Base-by-base conservation (phyloP, 2,329 filamentous ascomycete genomes). In the Phaeosphaeriaceae sp. region DNA sequence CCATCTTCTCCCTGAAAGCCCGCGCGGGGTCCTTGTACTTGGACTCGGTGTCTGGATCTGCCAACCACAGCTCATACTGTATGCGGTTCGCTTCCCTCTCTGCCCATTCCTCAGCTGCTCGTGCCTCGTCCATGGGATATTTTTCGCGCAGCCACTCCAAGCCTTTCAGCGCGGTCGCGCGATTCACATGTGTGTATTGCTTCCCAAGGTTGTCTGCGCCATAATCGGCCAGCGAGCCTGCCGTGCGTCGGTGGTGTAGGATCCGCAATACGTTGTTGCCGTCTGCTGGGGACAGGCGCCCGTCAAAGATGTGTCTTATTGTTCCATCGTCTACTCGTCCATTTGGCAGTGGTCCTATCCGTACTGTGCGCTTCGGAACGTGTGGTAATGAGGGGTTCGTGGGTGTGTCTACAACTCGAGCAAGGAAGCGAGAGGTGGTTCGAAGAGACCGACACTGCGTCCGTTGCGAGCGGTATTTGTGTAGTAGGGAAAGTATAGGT, bases 41-140 rank as follows among this genome's bases (percentile, higher is more conserved):
- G 40, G 72, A 75, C 57, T 75, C 73, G 27, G 74, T 76, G 36
- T 76, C 74, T 0, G 74, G 74, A 56, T 76, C 72, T n/a, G 70
- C 70, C 11, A 76, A 63, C 73, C 74, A 74, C 4, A 78, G 60
- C 59, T 78, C 74, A 44, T 74, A 73, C 22, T 76, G 65, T n/a
- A 79, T 74, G 46, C 73, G 68, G 56, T 77, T 75, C 1, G 75
- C 76, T 55, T 79, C 76, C 44, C 65, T 70, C 61, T 77, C 73
- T 7, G 76, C 75, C 75, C 76, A 79, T 53, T 74, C 72, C 50
- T 76, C 71, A 10, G 78, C 78, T 15, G 76, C 76, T 1, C 71
- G 69, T 48, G 77, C 76, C 52, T 79, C 78, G 59, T 79, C 77
- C 27, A 79, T 67, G n/a, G 78, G 78, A 51, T 70, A 75, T 13